A percentile compares a stretch with the other conserved stretches of the same genome.
Evolutionary conservation across 2,329 filamentous ascomycete species (phyloP).

Genomic region (Dryadomyces quercus-mongolicae): DNA sequence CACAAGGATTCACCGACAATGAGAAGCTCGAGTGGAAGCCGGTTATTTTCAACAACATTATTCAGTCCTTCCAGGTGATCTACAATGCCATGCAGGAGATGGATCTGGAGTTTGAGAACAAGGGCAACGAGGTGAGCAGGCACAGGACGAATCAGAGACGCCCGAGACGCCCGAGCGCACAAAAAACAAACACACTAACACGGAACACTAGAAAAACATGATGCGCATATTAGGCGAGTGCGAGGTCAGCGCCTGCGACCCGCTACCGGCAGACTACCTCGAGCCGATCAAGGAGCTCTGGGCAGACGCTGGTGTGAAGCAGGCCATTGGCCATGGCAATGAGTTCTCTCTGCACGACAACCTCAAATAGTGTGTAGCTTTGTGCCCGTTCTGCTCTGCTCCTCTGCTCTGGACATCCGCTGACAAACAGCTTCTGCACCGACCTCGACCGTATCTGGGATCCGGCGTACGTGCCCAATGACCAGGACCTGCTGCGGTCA

Average conservation of each 20-base stretch:
- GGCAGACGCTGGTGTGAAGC: constrained; percentile 70
- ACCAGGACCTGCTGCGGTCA: constrained; percentile 89
- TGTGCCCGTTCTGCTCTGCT: neutral
- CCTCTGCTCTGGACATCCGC: too few species aligned
- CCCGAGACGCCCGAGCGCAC: too few species aligned
- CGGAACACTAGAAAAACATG: constrained; percentile 53
- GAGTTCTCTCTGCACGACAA: constrained; percentile 97
- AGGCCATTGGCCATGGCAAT: constrained; percentile 85
- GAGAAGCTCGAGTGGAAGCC: constrained; percentile 91
- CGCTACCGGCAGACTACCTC: constrained; percentile 66
- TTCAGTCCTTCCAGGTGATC: constrained; percentile 84
- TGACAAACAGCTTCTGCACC: constrained; percentile 58
- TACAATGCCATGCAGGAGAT: constrained; percentile 85
- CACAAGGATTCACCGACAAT: constrained; percentile 76
- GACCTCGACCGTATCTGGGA: constrained; percentile 66
- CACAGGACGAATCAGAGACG: neutral
- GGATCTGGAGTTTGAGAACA: constrained; percentile 63
- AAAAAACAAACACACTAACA: neutral
- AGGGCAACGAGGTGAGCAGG: constrained; percentile 60
- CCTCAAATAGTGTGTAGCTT: constrained; percentile 79
- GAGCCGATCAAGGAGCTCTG: constrained; percentile 75
- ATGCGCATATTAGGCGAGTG: constrained; percentile 65
- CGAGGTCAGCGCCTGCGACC: constrained; percentile 72
- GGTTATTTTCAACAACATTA: constrained; percentile 89
- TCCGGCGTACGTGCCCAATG: constrained; percentile 72